Evolutionary conservation across 2,329 filamentous ascomycete genomes (phyloP).

Genomic region (Xylaria sp.): DNA sequence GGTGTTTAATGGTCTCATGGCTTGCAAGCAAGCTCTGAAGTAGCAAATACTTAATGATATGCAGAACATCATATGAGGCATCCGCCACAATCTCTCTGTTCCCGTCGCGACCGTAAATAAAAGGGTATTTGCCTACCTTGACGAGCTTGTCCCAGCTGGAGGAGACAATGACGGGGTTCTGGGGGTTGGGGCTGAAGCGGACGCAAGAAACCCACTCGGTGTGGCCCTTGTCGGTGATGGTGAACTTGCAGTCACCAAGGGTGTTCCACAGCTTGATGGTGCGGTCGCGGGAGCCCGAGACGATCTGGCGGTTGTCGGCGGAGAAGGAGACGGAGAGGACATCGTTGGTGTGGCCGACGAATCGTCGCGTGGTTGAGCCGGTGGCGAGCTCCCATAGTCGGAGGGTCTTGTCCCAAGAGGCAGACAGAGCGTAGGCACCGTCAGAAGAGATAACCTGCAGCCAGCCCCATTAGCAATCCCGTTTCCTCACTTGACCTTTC

Average conservation of each 20-base stretch:
- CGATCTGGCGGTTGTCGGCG: slow-evolving; percentile 99
- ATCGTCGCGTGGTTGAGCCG: slow-evolving; percentile 95
- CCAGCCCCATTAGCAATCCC: slow-evolving; percentile 35
- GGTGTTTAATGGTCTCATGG: slow-evolving; percentile 98
- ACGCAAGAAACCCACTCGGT: slow-evolving; percentile 99
- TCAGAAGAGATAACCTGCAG: slow-evolving; percentile 96
- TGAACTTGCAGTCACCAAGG: slow-evolving; percentile 99
- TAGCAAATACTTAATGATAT: slow-evolving; percentile 98
- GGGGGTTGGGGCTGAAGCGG: slow-evolving; percentile 99
- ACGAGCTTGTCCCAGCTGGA: slow-evolving; percentile 99
- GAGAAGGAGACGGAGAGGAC: slow-evolving; percentile 99
- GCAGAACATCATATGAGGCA: slow-evolving; percentile 84
- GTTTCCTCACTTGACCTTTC: no score
- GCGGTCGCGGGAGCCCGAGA: slow-evolving; percentile 96
- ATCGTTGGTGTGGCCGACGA: slow-evolving; percentile 99
- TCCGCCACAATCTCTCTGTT: slow-evolving; percentile 17
- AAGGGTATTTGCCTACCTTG: slow-evolving; percentile 73
- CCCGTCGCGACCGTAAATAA: slow-evolving; percentile 1
- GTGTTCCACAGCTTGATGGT: slow-evolving; percentile 99
- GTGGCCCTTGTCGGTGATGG: slow-evolving; percentile 99
- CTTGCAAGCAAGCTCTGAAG: slow-evolving; percentile 91
- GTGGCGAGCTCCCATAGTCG: slow-evolving; percentile 98
- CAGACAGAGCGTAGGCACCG: slow-evolving; percentile 97
- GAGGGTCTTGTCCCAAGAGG: slow-evolving; percentile 99
- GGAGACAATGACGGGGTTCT: slow-evolving; percentile 99